phyloP scores from a whole-genome alignment of 345 rosid species.

The Linum tenue region DNA sequence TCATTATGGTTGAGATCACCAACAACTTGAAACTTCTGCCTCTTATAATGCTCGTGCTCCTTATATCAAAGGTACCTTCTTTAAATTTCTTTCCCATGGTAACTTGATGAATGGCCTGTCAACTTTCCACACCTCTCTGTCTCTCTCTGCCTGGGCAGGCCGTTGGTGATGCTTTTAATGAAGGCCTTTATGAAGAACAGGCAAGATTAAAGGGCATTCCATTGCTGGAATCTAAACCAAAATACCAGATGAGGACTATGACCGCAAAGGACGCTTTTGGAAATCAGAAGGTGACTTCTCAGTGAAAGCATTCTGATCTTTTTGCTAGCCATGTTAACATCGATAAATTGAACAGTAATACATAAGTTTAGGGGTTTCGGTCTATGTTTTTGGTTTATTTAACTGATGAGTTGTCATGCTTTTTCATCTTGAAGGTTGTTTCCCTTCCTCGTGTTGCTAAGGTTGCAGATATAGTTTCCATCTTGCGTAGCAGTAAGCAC shows the following conservation, averaged over 20 bases:
- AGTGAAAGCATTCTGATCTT: not conserved
- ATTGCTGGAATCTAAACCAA: conserved; percentile 81
- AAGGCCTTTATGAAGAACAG: conserved; percentile 89
- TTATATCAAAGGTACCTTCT: conserved; percentile 75
- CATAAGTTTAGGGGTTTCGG: not conserved
- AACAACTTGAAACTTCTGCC: conserved; percentile 88
- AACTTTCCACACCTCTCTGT: not conserved
- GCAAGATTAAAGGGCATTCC: conserved; percentile 76
- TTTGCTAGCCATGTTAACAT: not conserved
- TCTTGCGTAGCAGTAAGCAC: conserved; percentile 72
- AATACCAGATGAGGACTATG: conserved; percentile 67
- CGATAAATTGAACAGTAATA: not conserved
- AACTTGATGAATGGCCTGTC: conserved; percentile 13
- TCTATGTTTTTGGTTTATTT: not conserved
- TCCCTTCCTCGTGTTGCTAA: conserved; percentile 78
- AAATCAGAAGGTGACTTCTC: conserved; percentile 54
- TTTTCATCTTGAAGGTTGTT: conserved; percentile 47
- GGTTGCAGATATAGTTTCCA: conserved; percentile 79
- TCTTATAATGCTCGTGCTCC: conserved; percentile 96
- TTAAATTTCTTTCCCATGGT: not conserved
- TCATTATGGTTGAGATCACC: conserved; percentile 95
- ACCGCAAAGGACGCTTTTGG: conserved; percentile 78
- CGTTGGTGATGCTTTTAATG: conserved; percentile 96
- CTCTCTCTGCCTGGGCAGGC: conserved; percentile 42
- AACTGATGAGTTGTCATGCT: not conserved